Evolutionary conservation across 2,329 filamentous ascomycete genomes (phyloP).

Genomic region (Furcasterigmium sp.): DNA sequence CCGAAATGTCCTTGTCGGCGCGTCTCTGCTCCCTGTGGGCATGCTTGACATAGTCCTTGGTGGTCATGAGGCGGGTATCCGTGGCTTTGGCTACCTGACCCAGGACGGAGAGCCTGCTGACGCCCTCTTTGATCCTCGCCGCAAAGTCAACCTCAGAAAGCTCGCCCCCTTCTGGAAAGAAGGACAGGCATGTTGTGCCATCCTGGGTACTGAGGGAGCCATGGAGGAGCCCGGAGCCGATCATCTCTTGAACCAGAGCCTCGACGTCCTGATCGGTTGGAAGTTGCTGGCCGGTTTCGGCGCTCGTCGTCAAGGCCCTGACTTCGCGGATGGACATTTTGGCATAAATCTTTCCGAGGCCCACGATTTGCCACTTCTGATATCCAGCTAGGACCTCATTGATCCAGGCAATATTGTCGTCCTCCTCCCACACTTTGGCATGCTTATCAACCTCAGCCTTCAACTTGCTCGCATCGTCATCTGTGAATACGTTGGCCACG

Average conservation of each 20-base stretch:
- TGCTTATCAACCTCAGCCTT: slow-evolving; percentile 59
- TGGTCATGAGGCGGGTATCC: slow-evolving; percentile 48
- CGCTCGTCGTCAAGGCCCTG: slow-evolving; percentile 44
- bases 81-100: slow-evolving; percentile 43
- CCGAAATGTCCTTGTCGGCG: slow-evolving; percentile 34
- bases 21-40: slow-evolving; percentile 40
- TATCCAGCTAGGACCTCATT: slow-evolving; percentile 65
- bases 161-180: slow-evolving; percentile 34
- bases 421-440: slow-evolving; percentile 55
- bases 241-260: slow-evolving; percentile 48
- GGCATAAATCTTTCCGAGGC: slow-evolving; percentile 66
- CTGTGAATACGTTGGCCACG: slow-evolving; percentile 64
- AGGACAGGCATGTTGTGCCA: slow-evolving; percentile 43
- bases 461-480: slow-evolving; percentile 47
- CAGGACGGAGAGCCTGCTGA: slow-evolving; percentile 37
- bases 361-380: slow-evolving; percentile 69
- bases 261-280: slow-evolving; percentile 36
- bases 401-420: slow-evolving; percentile 70
- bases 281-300: slow-evolving; percentile 43
- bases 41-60: slow-evolving; percentile 50
- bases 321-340: slow-evolving; percentile 52
- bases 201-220: slow-evolving; percentile 37
- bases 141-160: slow-evolving; percentile 48
- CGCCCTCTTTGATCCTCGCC: slow-evolving; percentile 34
- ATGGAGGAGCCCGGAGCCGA: slow-evolving; percentile 44